These are phyloP conservation scores for Dendrobium huoshanense DNA, from an alignment of 106 monocot species.

Conservation along the genomic window DNA sequence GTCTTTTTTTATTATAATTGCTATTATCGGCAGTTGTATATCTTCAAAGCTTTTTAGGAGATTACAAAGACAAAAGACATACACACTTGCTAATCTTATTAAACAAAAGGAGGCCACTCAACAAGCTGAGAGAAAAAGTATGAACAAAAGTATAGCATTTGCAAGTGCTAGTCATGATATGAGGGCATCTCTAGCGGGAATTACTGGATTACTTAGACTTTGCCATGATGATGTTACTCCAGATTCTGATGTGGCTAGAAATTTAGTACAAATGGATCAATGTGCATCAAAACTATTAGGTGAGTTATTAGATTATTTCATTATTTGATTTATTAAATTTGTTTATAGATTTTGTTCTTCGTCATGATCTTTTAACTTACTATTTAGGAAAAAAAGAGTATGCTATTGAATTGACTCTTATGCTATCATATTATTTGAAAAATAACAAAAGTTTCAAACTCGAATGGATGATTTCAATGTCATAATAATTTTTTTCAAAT, in stretches of 20 bases:
- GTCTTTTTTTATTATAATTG: constrained; percentile 18
- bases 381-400: background rate
- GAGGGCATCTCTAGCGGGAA: constrained; percentile 53
- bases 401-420: background rate
- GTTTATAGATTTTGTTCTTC: background rate
- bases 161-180: constrained; percentile 83
- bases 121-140: constrained; percentile 90
- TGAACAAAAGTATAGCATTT: constrained; percentile 89
- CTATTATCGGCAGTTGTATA: constrained; percentile 15
- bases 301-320: constrained; percentile 13
- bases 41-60: constrained; percentile 16
- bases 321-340: background rate
- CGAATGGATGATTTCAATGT: background rate
- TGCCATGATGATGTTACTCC: constrained; percentile 21
- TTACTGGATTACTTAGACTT: constrained; percentile 51
- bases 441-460: background rate
- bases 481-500: background rate
- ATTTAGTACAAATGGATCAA: constrained; percentile 48
- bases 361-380: background rate
- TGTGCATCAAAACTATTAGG: constrained; percentile 60
- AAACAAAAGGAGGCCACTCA: constrained; percentile 69
- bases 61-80: constrained; percentile 16
- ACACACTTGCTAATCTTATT: constrained; percentile 38
- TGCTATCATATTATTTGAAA: background rate
- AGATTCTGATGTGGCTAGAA: constrained; percentile 32